Percentiles rank a stretch among this genome's conserved stretches.
These are phyloP conservation scores for Hanseniaspora mollemarum DNA, from an alignment of 805 yeast species.

Conservation along the genomic window DNA sequence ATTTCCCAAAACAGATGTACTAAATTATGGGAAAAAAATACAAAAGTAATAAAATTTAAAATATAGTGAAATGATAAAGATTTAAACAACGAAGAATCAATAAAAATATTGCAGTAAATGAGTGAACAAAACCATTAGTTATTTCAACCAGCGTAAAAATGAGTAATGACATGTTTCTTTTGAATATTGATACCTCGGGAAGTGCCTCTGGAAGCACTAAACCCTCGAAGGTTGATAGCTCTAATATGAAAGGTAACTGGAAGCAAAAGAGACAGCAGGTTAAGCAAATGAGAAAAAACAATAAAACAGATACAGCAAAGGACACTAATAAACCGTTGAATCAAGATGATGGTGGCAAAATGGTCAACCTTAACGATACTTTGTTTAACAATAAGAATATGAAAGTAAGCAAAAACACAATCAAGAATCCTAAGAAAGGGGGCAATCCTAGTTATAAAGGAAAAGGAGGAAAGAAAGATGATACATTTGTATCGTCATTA, in stretches of 20 bases:
- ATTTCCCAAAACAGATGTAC: not conserved
- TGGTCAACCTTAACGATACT: constrained; percentile 14
- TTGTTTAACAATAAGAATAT: constrained; percentile 13
- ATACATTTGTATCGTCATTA: constrained; percentile 72
- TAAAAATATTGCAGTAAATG: too few species aligned
- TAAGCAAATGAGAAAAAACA: constrained; percentile 33
- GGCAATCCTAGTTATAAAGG: constrained; percentile 34
- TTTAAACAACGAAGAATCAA: too few species aligned
- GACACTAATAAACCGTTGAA: not conserved
- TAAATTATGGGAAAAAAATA: not conserved
- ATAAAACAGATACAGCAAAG: constrained; percentile 28
- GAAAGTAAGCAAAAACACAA: constrained; percentile 13
- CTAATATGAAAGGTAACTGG: constrained; percentile 69
- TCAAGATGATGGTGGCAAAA: not conserved
- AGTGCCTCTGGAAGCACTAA: constrained; percentile 22
- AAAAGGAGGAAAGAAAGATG: constrained; percentile 21
- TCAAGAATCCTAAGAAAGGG: constrained; percentile 21
- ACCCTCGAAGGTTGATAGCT: constrained; percentile 26
- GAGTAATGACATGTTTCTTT: constrained; percentile 37
- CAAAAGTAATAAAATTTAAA: not conserved
- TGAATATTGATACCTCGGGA: constrained; percentile 55
- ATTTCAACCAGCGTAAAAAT: constrained; percentile 15
- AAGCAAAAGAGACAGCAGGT: constrained; percentile 61
- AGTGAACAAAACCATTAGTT: too few species aligned
- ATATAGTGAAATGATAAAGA: too few species aligned